These are phyloP conservation scores for Aspergillus bridgeri DNA, from an alignment of 495 filamentous ascomycete species.

Conservation along the genomic window DNA sequence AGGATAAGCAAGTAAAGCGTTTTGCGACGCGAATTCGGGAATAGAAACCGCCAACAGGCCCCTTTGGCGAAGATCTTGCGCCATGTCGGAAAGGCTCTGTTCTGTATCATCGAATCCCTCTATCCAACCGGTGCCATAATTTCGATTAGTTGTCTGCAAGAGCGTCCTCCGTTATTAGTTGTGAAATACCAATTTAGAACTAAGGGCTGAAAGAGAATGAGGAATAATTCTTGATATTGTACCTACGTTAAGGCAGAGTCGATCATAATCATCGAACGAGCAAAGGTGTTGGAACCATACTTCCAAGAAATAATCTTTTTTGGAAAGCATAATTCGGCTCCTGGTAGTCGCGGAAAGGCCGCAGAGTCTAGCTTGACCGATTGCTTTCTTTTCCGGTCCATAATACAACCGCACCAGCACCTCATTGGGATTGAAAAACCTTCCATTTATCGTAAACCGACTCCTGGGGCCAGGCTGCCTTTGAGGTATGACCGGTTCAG, in stretches of 20 bases:
- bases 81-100: constrained; percentile 22
- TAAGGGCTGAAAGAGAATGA: neutral
- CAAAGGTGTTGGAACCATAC: neutral
- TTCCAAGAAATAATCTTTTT: neutral
- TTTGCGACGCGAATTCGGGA: constrained; percentile 3
- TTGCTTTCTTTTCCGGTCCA: neutral
- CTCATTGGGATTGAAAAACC: neutral
- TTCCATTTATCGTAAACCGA: neutral
- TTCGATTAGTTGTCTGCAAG: neutral
- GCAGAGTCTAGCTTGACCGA: neutral
- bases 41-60: constrained; percentile 27
- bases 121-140: constrained; percentile 31
- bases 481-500: neutral
- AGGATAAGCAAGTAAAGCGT: constrained; percentile 30
- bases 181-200: constrained; percentile 26
- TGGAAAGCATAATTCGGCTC: neutral
- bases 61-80: constrained; percentile 23
- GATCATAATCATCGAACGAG: neutral
- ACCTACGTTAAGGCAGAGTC: neutral
- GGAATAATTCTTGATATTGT: neutral
- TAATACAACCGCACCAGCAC: neutral
- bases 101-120: constrained; percentile 36
- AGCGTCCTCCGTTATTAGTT: neutral
- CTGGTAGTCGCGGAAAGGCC: neutral
- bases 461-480: neutral